Evolutionary conservation across 768 basidiomycete genomes (phyloP).

Genomic region (Tricholomella constricta): DNA sequence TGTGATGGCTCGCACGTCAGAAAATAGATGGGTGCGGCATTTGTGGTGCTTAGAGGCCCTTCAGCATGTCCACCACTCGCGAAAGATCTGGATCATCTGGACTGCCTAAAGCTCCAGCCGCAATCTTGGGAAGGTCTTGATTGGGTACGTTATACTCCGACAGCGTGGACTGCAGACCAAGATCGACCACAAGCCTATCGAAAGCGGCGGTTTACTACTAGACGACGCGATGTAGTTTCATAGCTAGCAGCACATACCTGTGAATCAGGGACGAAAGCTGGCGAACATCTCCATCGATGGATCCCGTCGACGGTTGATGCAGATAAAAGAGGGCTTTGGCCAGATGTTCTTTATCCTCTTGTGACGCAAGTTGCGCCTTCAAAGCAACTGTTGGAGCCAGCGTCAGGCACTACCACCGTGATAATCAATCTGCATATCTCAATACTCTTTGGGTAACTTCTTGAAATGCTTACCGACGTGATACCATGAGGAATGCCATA

Average conservation of each 20-base stretch:
- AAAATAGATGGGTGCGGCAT: neutral
- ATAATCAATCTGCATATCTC: neutral
- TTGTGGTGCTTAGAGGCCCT: conserved; percentile 39
- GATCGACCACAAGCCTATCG: conserved; percentile 55
- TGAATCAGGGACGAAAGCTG: conserved; percentile 56
- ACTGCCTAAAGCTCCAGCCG: conserved; percentile 47
- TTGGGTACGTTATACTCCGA: conserved; percentile 65
- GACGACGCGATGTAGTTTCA: neutral
- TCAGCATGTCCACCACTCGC: conserved; percentile 51
- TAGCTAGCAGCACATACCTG: conserved; percentile 38
- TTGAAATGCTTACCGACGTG: conserved; percentile 59
- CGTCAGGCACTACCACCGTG: conserved; percentile 61
- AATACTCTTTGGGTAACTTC: neutral
- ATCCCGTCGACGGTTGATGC: conserved; percentile 59
- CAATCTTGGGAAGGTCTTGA: conserved; percentile 54
- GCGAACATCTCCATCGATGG: conserved; percentile 61
- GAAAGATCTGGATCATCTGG: conserved; percentile 39
- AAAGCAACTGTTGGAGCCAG: conserved; percentile 63
- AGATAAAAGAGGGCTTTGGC: conserved; percentile 61
- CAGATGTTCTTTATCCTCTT: conserved; percentile 64
- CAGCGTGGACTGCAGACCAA: conserved; percentile 62
- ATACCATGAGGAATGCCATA: conserved; percentile 83
- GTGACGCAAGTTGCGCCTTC: conserved; percentile 56
- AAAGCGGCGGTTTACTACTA: neutral
- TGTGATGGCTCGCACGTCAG: neutral